Conservation (phyloP, 108 stramenopile species). For the Fragilaria crotonensis region DNA sequence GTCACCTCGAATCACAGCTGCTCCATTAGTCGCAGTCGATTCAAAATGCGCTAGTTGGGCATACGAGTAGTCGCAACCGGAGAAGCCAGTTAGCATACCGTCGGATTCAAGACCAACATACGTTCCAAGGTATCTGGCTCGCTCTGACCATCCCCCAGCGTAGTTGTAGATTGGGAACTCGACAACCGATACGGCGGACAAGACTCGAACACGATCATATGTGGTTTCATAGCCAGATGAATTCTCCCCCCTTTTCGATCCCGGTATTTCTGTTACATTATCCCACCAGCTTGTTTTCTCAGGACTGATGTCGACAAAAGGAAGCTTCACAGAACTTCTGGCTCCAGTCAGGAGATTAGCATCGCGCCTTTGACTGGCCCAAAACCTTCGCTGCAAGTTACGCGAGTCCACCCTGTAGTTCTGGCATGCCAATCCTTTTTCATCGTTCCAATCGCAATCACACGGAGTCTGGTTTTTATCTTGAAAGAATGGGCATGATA, state of each 20-base stretch:
- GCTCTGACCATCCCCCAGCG: not conserved
- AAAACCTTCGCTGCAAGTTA: conserved; percentile 24
- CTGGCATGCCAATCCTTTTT: too few relatives aligned
- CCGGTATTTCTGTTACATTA: conserved; percentile 22
- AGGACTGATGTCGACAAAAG: conserved; percentile 24
- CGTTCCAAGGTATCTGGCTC: not conserved
- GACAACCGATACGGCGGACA: conserved; percentile 28
- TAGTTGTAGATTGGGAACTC: conserved; percentile 48
- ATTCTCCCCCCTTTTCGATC: conserved; percentile 13
- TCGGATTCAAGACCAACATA: conserved; percentile 46
- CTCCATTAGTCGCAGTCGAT: conserved; percentile 35
- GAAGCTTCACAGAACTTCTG: conserved; percentile 13
- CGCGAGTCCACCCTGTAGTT: conserved; percentile 10
- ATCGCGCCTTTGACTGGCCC: conserved; percentile 21
- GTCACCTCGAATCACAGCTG: conserved; percentile 22
- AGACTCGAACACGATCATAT: conserved; percentile 39
- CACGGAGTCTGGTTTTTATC: conserved; percentile 22
- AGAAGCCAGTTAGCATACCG: conserved; percentile 33
- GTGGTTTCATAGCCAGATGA: conserved; percentile 36
- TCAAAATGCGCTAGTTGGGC: conserved; percentile 16
- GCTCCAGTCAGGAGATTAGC: conserved; percentile 24
- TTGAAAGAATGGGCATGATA: conserved; percentile 19
- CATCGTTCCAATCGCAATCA: conserved; percentile 43
- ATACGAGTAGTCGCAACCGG: conserved; percentile 29
- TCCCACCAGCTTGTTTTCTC: conserved; percentile 40